These are phyloP conservation scores for Tephrocybe sp. DNA, from an alignment of 768 basidiomycete genomes.

Conservation along the genomic window DNA sequence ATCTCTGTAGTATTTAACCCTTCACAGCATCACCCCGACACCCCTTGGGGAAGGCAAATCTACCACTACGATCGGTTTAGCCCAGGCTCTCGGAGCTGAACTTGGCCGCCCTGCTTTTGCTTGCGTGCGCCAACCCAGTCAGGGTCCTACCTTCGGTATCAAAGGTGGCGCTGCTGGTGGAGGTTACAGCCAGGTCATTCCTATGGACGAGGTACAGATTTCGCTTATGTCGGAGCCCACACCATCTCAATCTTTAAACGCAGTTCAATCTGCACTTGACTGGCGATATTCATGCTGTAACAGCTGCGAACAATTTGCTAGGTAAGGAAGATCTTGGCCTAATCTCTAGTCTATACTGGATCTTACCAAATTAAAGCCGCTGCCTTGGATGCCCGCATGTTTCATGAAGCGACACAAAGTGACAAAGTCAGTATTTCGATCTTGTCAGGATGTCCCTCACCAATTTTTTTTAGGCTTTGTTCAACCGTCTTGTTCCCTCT, in stretches of 20 bases:
- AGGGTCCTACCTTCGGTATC: constrained; percentile 98
- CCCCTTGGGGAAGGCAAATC: constrained; percentile 98
- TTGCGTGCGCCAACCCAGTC: constrained; percentile 96
- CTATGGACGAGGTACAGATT: constrained; percentile 87
- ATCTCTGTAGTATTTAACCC: background rate
- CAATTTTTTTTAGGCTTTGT: constrained; percentile 57
- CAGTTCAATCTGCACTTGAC: constrained; percentile 96
- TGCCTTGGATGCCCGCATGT: constrained; percentile 94
- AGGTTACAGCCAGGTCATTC: constrained; percentile 98
- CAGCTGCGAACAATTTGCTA: constrained; percentile 95
- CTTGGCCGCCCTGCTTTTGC: constrained; percentile 92
- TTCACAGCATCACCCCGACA: constrained; percentile 84
- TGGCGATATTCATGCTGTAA: constrained; percentile 97
- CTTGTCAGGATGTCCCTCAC: background rate
- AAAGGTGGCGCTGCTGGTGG: constrained; percentile 99
- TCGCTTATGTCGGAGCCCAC: background rate
- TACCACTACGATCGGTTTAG: constrained; percentile 95
- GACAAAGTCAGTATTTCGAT: constrained; percentile 63
- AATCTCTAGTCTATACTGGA: background rate
- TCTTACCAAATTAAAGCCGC: constrained; percentile 56
- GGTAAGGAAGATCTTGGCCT: constrained; percentile 41
- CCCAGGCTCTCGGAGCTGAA: constrained; percentile 95
- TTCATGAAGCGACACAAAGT: constrained; percentile 94
- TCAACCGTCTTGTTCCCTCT: constrained; percentile 85
- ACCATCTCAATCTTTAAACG: background rate